phyloP scores from a whole-genome alignment of 306 rosid genomes.

The Arachis hypogaea region DNA sequence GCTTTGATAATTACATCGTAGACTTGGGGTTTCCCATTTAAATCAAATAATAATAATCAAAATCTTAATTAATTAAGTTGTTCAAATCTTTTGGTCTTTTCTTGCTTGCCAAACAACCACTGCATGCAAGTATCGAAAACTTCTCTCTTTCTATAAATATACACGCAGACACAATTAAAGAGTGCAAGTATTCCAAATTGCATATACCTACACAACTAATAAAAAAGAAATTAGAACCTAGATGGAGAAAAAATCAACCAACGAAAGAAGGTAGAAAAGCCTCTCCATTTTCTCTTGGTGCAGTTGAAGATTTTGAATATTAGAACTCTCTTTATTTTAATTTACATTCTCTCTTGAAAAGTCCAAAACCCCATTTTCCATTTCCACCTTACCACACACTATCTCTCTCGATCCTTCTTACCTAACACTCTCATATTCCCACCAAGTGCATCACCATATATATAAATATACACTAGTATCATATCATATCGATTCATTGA shows the following conservation, averaged over 20 bases:
- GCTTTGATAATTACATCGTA: constrained; percentile 33
- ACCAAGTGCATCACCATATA: constrained; percentile 17
- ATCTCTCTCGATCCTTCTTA: constrained; percentile 28
- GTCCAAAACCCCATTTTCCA: constrained; percentile 29
- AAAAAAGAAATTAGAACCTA: constrained; percentile 7
- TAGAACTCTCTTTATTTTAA: background rate
- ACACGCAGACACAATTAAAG: background rate
- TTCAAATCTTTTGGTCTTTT: constrained; percentile 5
- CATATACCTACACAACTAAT: constrained; percentile 35
- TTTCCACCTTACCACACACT: background rate
- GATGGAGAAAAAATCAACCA: constrained; percentile 34
- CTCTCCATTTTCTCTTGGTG: constrained; percentile 32
- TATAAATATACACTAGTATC: background rate
- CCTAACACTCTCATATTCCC: constrained; percentile 36
- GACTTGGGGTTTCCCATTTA: constrained; percentile 45
- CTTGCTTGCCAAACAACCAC: constrained; percentile 30
- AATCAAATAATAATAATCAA: background rate
- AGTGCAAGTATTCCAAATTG: constrained; percentile 18
- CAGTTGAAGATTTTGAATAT: constrained; percentile 58
- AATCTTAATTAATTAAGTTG: constrained; percentile 2
- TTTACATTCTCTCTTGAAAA: constrained; percentile 12
- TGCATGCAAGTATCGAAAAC: too few species aligned
- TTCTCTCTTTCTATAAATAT: constrained; percentile 3
- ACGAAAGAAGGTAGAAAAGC: constrained; percentile 20
- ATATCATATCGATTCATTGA: too few species aligned